Base-by-base conservation (phyloP, 139 green algal genomes). In the Trebouxia sp. region DNA sequence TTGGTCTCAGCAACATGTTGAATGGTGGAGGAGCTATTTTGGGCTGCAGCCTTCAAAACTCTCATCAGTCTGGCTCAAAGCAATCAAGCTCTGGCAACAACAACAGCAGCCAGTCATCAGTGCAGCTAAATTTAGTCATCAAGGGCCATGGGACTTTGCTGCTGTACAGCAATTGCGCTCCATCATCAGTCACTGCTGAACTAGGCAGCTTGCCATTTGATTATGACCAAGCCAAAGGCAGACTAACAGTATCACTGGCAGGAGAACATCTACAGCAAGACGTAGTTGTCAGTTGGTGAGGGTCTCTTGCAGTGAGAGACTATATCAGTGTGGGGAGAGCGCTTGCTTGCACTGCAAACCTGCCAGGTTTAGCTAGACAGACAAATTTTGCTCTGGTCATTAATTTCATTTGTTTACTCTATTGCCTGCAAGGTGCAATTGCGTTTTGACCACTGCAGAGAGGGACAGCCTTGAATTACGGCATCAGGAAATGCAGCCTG, bases 11-110 rank as follows among this genome's bases (percentile, higher is more conserved):
- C 24, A 81, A 83, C 30, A 93, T 96, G 90, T 85, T 93, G 42
- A 97, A 97, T 74, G 80, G 86, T 0, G 90, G 91, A n/a, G 92
- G 91, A 41, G 91, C 92, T 3, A 82, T 96, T 22, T 37, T 79
- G n/a, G 48, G 83, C 8, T 90, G 81, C 48, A 74, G 17, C 53
- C 70, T 83, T n/a, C n/a, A n/a, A n/a, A n/a, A n/a, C n/a, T n/a
- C n/a, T n/a, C n/a, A n/a, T n/a, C n/a, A n/a, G n/a, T n/a, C n/a
- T n/a, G n/a, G n/a, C n/a, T n/a, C n/a, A n/a, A n/a, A n/a, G 35
- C 62, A 72, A 5, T 72, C 62, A 3, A 5, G 32, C 55, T 37
- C 26, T n/a, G 79, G 79, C 53, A 51, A 12, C 55, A 47, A 26
- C 26, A 75, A 32, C 28, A n/a, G 12, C 45, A 67, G 35, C 22